Evolutionary conservation across 768 basidiomycete genomes (phyloP).

Genomic region (Pulveroboletus sp.): DNA sequence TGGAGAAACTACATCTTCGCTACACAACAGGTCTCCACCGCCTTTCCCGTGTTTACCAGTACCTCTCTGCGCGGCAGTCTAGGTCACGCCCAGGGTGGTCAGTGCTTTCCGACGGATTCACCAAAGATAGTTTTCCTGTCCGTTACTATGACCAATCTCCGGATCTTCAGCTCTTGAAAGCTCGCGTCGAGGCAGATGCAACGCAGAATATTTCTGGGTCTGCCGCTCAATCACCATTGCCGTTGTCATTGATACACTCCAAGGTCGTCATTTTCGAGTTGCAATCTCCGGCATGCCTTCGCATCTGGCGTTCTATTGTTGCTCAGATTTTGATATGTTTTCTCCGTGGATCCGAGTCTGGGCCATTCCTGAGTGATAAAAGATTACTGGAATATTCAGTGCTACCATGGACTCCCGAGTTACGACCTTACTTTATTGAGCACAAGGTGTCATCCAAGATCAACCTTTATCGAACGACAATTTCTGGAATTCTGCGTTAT

Average conservation of each 20-base stretch:
- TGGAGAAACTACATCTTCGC: constrained; percentile 26
- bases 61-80: neutral
- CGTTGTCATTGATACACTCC: neutral
- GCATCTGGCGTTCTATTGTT: constrained; percentile 38
- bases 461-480: no score
- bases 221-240: neutral
- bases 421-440: neutral
- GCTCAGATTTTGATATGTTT: constrained; percentile 18
- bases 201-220: neutral
- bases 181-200: neutral
- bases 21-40: neutral
- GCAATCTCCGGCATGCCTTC: constrained; percentile 30
- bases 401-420: constrained; percentile 24
- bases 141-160: neutral
- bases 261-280: constrained; percentile 40
- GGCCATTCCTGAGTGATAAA: neutral
- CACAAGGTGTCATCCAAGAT: neutral
- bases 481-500: no score
- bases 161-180: neutral
- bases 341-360: no score
- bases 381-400: neutral
- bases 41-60: neutral
- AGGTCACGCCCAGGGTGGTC: neutral
- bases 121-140: neutral
- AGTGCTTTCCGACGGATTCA: neutral